Evolutionary conservation across 495 filamentous ascomycete species (phyloP), one percentile per base, ranked within the genome.

Genomic region (Talaromyces wortmannii): DNA sequence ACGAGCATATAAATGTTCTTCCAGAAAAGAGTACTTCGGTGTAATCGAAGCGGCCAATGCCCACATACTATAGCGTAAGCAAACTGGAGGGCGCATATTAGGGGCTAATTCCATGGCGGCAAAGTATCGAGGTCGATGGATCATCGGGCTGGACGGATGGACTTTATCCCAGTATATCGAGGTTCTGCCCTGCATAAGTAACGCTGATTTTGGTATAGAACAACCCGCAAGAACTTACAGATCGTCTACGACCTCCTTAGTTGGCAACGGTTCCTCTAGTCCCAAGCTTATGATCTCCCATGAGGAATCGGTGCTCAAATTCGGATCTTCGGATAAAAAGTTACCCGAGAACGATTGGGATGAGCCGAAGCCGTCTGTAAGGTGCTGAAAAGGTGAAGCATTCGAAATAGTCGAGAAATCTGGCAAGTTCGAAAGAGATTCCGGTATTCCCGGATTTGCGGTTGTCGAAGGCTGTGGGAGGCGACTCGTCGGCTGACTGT

Each of bases 261-360:
- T 77, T 1, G 94, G 94, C 32, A 97, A 73, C 50, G 95, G 89
- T 65, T 99, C 94, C 57, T 97, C 91, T 53, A 99, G 66, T 13
- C 92, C 95, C 50, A 99, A 69, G 29, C 89, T 85, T 50, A 99
- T 95, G 86, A 99, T 89, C 61, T 97, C 92, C 92, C 91, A 96
- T 66, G 67, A 85, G 76, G 71, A 77, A 74, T 57, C 59, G 55
- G 53, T 73, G 68, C 57, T 78, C 69, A 52, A 77, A 52, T 51
- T 53, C 7, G 58, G 31, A 7, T 59, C 46, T 30, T 62, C 48
- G 18, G 64, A 63, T 44, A 63, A 55, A 16, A 51, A 42, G 45
- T 61, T 63, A 7, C 32, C 53, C 36, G 59, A 31, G 16, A 42
- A 18, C 6, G 13, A 10, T 10, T 66, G 53, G 32, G 64, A 36